Evolutionary conservation across 352 stramenopile genomes (phyloP).

Genomic region (Globisporangium iwayamae): DNA sequence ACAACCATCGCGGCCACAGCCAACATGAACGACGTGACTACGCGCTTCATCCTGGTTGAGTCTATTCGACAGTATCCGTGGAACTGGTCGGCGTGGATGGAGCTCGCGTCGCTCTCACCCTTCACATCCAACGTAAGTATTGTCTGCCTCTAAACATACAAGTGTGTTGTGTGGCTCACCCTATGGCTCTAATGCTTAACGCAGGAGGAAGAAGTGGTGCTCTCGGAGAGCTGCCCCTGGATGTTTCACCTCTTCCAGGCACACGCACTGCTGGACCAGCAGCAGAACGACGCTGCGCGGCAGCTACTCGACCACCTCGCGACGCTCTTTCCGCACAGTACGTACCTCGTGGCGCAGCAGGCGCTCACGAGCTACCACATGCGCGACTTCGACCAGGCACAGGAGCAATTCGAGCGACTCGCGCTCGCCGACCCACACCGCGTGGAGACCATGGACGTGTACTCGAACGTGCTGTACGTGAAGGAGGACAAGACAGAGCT

Average conservation of each 20-base stretch:
- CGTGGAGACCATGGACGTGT: constrained; percentile 82
- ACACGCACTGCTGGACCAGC: constrained; percentile 71
- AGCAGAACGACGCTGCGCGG: constrained; percentile 67
- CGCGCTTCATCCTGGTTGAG: constrained; percentile 61
- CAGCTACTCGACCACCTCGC: constrained; percentile 49
- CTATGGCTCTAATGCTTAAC: constrained; percentile 15
- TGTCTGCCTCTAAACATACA: too few relatives aligned
- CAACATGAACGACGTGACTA: constrained; percentile 45
- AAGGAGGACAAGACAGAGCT: constrained; percentile 86
- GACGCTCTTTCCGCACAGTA: constrained; percentile 59
- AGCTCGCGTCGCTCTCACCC: constrained; percentile 77
- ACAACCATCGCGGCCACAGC: constrained; percentile 11
- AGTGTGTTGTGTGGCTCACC: neutral
- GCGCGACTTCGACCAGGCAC: constrained; percentile 76
- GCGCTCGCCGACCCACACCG: constrained; percentile 62
- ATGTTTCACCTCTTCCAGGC: constrained; percentile 87
- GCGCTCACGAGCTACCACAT: constrained; percentile 80
- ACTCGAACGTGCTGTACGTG: constrained; percentile 86
- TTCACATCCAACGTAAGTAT: constrained; percentile 43
- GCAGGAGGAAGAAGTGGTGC: constrained; percentile 55
- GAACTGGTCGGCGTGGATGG: constrained; percentile 98
- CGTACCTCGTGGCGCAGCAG: constrained; percentile 73
- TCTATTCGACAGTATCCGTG: constrained; percentile 73
- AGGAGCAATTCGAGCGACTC: constrained; percentile 73
- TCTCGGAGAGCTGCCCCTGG: constrained; percentile 54